Base-by-base conservation (phyloP, 1,284 basidiomycete species). In the Takashimella tepidaria region DNA sequence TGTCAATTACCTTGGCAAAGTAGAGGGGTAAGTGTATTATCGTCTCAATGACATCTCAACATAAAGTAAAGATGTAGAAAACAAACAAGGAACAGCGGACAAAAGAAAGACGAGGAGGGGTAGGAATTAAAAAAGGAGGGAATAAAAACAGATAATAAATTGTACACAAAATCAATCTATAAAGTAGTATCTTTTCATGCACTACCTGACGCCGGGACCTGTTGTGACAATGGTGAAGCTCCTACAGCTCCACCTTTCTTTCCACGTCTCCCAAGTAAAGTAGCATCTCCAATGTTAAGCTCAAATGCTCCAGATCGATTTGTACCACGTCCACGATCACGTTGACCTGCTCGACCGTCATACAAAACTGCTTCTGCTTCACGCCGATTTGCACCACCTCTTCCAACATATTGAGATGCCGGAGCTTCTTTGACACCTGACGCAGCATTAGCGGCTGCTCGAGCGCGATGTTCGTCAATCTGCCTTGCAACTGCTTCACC, bases 271-370 rank as follows among this genome's bases (percentile, higher is more conserved):
- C 88, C 89, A 2, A 96, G 79, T 1, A 96, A 73, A 4, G 92
- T 95, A 40, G 92, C 89, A 53, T 82, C 84, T 62, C 87, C 83
- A 50, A 96, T 78, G 68, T 91, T 87, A 49, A 96, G 80, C 67
- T 93, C 88, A 63, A 96, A 96, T 6, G 13, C 16, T 22, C 43
- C 37, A 19, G 20, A 5, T 21, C 40, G 16, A 56, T 40, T 75
- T 2, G 57, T 80, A 74, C 65, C 69, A 47, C 68, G 61, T 31
- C 74, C 77, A 44, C 76, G 75, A 76, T 90, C 90, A 40, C 88
- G 79, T 56, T 80, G 81, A 11, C 89, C 89, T 0, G 89, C 88
- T 41, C 85, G 82, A 1, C 89, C 89, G 27, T 85, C 85, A 56
- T 81, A 80, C 51, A 81, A 59, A 24, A 74, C 72, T 40, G 76